Base-by-base conservation (phyloP, 2,329 filamentous ascomycete species). In the Fusarium sp. region DNA sequence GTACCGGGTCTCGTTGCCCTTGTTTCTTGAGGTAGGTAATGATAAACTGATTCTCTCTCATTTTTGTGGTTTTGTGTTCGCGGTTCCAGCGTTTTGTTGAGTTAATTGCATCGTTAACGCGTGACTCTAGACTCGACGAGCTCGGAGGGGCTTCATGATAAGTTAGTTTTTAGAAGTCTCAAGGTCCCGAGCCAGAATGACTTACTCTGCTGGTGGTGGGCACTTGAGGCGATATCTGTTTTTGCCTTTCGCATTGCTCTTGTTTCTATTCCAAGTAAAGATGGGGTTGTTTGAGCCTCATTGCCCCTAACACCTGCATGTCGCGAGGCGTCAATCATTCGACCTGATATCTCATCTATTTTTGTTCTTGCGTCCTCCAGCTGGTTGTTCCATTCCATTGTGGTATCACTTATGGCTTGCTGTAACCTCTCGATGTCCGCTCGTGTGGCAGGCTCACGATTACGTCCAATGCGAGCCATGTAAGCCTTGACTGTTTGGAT, bases 61-160 rank as follows among this genome's bases (percentile, higher is more conserved):
- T 68, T 31, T 44, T 51, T 5, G 80, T 82, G 10, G 71, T 77
- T 59, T 83, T 83, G 73, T 81, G 80, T 35, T 83, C 81, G 33
- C 75, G 76, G 67, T 83, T 81, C 82, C 82, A 83, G 42, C 81
- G 80, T 45, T 80, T 78, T 16, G 82, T 83, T 1, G 82, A 83
- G 57, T 72, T 73, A 63, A 83, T 77, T 23, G 80, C 67, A 41
- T 83, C 81, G n/a, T 76, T 65, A 48, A 83, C 79, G 41, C 81
- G 81, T 8, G 56, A 55, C 10, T 74, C 71, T 45, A 69, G 56
- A 19, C 60, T 56, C 15, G 46, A 56, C 15, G 41, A 49, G 21
- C 18, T 9, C 9, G 51, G 44, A 60, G 41, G 45, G 29, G 25
- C 72, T 69, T 69, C 66, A 44, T 6, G 33, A 18, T 25, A 31